Evolutionary conservation across 495 filamentous ascomycete species (phyloP), one percentile per base, ranked within the genome.

Genomic region (Parmelia sp.): DNA sequence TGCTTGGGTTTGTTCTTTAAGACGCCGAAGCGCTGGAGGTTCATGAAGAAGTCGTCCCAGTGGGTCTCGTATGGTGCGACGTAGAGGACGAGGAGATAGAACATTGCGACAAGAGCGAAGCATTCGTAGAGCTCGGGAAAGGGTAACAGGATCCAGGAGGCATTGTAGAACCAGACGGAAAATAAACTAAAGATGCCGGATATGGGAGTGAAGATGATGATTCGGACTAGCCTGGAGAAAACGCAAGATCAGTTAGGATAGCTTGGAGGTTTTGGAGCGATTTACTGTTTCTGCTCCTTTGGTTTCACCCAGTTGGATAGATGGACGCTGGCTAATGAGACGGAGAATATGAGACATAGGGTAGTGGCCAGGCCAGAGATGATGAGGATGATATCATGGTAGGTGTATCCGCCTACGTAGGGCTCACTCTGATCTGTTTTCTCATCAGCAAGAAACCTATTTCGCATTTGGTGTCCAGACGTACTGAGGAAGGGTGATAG

Each of bases 81-180:
- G 5, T 55, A 55, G 29, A 55, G 27, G 0, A 55, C 51, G 15
- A 55, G 51, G 51, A 55, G 51, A 5, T 55, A 55, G 51, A 55
- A 55, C 51, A 55, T 55, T 19, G 51, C 51, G 17, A 55, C 51
- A 17, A 55, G 51, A 33, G 51, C 51, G 51, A 55, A 55, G 51
- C 51, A 55, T 55, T 55, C 51, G 29, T 55, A 55, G 15, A 55
- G 51, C 29, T 55, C 27, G 29, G 51, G 51, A 17, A 55, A 55
- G 3, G 51, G 51, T 19, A 21, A 15, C 17, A 55, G 11, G 51
- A 55, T 21, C 51, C 51, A 55, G 10, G 51, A 33, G 7, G 17
- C 51, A 7, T 55, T 25, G 17, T 55, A 55, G 29, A 55, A 55
- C 51, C 29, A 33, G 51, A 55, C 4, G 4, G 51, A 33, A 12